Percentiles rank a stretch among this genome's conserved stretches.
These are phyloP conservation scores for Phialocephala sp. DNA, from an alignment of 2,329 filamentous ascomycete genomes.

Conservation along the genomic window DNA sequence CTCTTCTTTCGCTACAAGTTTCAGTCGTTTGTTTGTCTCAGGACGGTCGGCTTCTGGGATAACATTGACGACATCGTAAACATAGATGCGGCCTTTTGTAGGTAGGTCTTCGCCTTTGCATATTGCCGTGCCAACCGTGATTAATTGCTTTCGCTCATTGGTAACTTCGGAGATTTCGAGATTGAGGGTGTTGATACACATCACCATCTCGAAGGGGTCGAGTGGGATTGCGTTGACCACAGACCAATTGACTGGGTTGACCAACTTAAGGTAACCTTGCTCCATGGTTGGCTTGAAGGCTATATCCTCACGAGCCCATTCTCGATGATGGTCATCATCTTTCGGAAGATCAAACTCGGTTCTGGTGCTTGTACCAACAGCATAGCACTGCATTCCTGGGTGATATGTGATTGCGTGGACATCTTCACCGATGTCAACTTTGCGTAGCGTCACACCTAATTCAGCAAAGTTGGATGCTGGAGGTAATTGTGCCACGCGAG, in stretches of 20 bases:
- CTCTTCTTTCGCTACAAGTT: constrained; percentile 86
- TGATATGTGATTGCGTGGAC: constrained; percentile 79
- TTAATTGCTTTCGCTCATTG: constrained; percentile 80
- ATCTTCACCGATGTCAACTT: constrained; percentile 72
- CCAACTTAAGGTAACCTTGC: constrained; percentile 75
- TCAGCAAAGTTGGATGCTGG: constrained; percentile 71
- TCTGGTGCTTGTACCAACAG: constrained; percentile 70
- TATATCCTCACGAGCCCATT: constrained; percentile 76
- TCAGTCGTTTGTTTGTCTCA: constrained; percentile 84
- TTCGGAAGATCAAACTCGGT: constrained; percentile 83
- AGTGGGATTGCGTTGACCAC: constrained; percentile 78
- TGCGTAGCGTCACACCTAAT: constrained; percentile 76
- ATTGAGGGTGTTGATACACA: constrained; percentile 81
- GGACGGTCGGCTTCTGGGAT: constrained; percentile 86
- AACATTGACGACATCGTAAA: constrained; percentile 90
- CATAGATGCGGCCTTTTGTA: constrained; percentile 82
- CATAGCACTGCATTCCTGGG: constrained; percentile 73
- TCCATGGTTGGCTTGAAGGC: constrained; percentile 69
- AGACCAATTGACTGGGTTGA: constrained; percentile 78
- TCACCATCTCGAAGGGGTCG: constrained; percentile 76
- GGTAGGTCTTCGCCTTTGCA: constrained; percentile 90
- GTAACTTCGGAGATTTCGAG: constrained; percentile 92
- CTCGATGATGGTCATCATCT: constrained; percentile 79
- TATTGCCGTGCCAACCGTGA: constrained; percentile 85
- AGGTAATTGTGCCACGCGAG: constrained; percentile 77